These are phyloP conservation scores for Nicotiana benthamiana DNA, from an alignment of 257 asterid species.

Conservation along the genomic window DNA sequence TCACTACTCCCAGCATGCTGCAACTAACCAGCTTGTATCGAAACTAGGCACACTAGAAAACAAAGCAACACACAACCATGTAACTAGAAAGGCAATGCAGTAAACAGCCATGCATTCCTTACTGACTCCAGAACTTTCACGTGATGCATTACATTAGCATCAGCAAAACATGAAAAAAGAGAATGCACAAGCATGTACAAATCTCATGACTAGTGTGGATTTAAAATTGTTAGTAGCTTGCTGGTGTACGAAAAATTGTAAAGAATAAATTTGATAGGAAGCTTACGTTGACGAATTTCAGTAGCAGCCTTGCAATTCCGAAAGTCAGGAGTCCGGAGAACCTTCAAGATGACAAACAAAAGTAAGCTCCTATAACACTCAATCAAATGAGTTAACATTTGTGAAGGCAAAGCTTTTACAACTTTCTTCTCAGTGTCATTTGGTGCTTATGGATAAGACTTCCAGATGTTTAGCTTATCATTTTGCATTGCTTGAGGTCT, in stretches of 20 bases:
- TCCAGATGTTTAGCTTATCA: neutral
- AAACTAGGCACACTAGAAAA: too few species aligned
- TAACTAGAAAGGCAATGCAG: neutral
- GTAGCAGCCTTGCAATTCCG: constrained; percentile 75
- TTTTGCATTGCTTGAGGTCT: neutral
- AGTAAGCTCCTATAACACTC: neutral
- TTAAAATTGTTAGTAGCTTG: neutral
- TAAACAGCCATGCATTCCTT: neutral
- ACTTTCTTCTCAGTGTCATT: neutral
- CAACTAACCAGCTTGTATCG: neutral
- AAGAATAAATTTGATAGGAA: neutral
- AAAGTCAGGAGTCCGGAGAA: constrained; percentile 81
- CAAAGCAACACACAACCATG: too few species aligned
- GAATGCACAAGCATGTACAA: neutral
- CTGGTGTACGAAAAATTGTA: neutral
- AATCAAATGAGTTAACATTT: neutral
- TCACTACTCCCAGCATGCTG: neutral
- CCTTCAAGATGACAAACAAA: constrained; percentile 39
- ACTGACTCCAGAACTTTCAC: neutral
- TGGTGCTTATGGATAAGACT: neutral
- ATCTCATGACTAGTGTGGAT: neutral
- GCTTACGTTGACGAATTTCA: constrained; percentile 60
- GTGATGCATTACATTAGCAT: neutral
- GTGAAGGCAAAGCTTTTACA: neutral
- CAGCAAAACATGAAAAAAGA: neutral